Base-by-base conservation (phyloP, 305 asterid species). In the Solanum hybrid region DNA sequence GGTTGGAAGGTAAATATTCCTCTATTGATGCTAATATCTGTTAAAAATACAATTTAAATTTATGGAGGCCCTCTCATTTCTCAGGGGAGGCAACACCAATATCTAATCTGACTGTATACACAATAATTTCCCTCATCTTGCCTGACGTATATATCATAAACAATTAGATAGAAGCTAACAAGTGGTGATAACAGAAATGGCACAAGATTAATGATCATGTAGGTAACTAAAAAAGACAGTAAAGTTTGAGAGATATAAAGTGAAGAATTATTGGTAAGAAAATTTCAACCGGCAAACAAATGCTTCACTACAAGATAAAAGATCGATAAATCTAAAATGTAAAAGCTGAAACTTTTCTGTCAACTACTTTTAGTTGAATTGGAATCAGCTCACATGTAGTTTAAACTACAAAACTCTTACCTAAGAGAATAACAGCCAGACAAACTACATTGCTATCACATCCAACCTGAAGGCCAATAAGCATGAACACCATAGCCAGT, bases 401-500 rank as follows among this genome's bases (percentile, higher is more conserved):
- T 10, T 31, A 29, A 46, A 42, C 77, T 51, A 86, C 88, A 87
- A 79, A 90, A 36, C 76, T 89, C 94, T 87, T 89, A 91, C 92
- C 93, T 86, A 86, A 88, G n/a, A 38, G 90, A 89, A 89, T 89
- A 40, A 20, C 69, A 72, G 35, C 84, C 86, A 75, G 10, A 34
- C 38, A 32, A 64, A 72, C 75, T 20, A 64, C 86, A 40, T 20
- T 80, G 77, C 32, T 73, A 91, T 91, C 93, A 95, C 79, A 72
- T 89, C 99, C 99, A 97, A 88, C 96, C 92, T 4, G 98, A 87
- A 81, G 99, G 99, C 97, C 96, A 93, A 90, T 97, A 97, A 0
- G 96, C 95, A 16, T 96, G 98, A 86, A 96, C 90, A 0, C 96
- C 94, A 88, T 96, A 97, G 56, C 99, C 99, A 1, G 98, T 97